A percentile compares a stretch with the other conserved stretches of the same genome.
Conservation (phyloP, 164 flowering plant genomes). For the Euptelea pleiosperma region DNA sequence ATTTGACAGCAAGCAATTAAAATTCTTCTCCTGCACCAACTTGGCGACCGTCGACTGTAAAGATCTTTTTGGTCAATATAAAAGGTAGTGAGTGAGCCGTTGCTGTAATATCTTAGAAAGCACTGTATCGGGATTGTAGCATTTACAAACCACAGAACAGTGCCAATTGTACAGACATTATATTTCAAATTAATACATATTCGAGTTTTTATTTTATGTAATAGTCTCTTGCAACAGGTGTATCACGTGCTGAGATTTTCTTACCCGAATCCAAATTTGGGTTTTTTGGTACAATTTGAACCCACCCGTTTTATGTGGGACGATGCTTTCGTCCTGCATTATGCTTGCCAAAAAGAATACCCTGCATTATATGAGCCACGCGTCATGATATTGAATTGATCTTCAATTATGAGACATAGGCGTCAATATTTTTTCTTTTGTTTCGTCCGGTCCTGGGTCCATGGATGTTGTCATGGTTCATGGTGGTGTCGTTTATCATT, state of each 20-base stretch:
- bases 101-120: constrained; percentile 32
- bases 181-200: constrained; percentile 39
- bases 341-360: no score
- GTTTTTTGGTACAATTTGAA: neutral
- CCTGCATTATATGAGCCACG: no score
- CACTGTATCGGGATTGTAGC: constrained; percentile 41
- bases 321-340: no score
- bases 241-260: neutral
- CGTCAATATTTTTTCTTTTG: no score
- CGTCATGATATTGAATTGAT: no score
- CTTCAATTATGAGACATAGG: no score
- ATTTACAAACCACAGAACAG: constrained; percentile 42
- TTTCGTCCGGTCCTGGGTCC: no score
- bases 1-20: constrained; percentile 31
- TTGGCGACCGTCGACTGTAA: constrained; percentile 39
- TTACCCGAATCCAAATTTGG: no score
- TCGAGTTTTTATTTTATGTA: constrained; percentile 14
- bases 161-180: constrained; percentile 55
- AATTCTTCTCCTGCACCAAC: constrained; percentile 25
- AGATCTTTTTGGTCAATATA: constrained; percentile 35
- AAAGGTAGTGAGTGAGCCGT: constrained; percentile 37
- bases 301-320: no score
- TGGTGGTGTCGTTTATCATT: no score
- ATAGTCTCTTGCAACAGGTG: neutral
- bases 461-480: no score